Conservation (phyloP, 495 filamentous ascomycete species). For the Penicillium coprophilum region DNA sequence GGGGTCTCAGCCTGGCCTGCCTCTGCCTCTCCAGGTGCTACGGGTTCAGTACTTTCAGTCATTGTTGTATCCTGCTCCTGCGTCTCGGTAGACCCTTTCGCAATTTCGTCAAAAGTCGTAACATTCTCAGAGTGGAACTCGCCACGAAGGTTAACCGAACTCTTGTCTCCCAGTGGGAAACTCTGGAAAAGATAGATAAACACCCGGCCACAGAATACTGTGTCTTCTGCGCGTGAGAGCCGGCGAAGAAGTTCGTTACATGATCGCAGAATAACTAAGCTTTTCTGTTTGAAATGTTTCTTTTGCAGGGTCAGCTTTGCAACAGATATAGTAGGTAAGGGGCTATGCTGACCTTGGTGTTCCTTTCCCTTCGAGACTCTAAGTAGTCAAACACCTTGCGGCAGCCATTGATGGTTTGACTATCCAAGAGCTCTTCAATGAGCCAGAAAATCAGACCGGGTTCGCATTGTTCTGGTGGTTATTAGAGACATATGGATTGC, state of each 20-base stretch:
- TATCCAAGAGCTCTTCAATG: slow-evolving; percentile 93
- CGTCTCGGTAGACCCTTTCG: slow-evolving; percentile 21
- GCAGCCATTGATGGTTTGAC: slow-evolving; percentile 88
- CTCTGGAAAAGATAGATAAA: slow-evolving; percentile 98
- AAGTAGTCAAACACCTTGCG: slow-evolving; percentile 89
- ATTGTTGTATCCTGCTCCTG: slow-evolving; percentile 58
- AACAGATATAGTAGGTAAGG: background rate
- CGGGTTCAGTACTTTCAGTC: slow-evolving; percentile 55
- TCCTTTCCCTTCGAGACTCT: slow-evolving; percentile 84
- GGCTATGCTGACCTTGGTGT: slow-evolving; percentile 59
- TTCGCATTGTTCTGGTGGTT: slow-evolving; percentile 69
- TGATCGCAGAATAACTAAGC: slow-evolving; percentile 79
- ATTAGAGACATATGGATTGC: slow-evolving; percentile 21
- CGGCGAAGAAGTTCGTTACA: slow-evolving; percentile 94
- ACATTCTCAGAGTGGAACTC: slow-evolving; percentile 97
- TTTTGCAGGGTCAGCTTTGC: slow-evolving; percentile 24
- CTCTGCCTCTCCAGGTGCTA: slow-evolving; percentile 20
- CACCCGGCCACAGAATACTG: slow-evolving; percentile 93
- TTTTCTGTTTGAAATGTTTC: slow-evolving; percentile 83
- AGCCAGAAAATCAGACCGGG: slow-evolving; percentile 82
- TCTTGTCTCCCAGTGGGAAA: slow-evolving; percentile 92
- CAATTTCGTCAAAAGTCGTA: slow-evolving; percentile 72
- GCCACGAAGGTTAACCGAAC: slow-evolving; percentile 92
- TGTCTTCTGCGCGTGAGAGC: slow-evolving; percentile 90
- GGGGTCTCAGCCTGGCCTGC: slow-evolving; percentile 18